Evolutionary conservation across 2,329 filamentous ascomycete species (phyloP), one percentile per base, ranked within the genome.

Genomic region (Phaeosphaeriaceae sp.): DNA sequence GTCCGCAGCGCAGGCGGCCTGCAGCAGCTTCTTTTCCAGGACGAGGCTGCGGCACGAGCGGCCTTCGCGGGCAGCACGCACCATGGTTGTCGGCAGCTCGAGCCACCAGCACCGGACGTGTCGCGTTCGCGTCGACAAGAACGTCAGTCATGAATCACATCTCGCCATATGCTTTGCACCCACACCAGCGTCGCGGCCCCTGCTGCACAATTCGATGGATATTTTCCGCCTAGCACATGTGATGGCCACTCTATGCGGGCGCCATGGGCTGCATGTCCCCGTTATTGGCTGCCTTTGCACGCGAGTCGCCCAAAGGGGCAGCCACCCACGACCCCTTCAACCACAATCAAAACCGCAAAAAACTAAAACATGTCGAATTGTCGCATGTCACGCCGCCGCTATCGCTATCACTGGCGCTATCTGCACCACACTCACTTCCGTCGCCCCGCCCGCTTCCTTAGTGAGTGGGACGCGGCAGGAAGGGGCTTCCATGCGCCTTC

Each of bases 401-500:
- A 45, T 45, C 42, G 42, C 42, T 45, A 45, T 45, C 42, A 45
- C 21, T 21, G 42, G 19, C 19, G 19, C 21, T 45, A 45, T 45
- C 42, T 3, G n/a, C 36, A 46, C n/a, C n/a, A 47, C 49, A 33
- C 25, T 19, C 44, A 51, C 31, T 31, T 51, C 52, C 13, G 42
- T 54, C 41, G 47, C 40, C 40, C 42, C 19, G 6, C 42, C 42
- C 19, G 19, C 19, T 21, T 45, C 42, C 21, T 11, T 36, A 36
- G 31, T 7, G 31, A 40, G 52, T 49, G 48, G 53, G 60, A 49
- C 53, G 42, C 56, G 56, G 56, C 57, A 54, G 22, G 41, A 46
- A 46, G 41, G 51, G 41, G 31, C 31, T 36, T 36, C 31, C 9
- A 36, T 36, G 65, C 50, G 21, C 41, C 63, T 73, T 74, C 68